Base-by-base conservation (phyloP, 192 early-diverging fungal species). In the Rhizophlyctis rosea region DNA sequence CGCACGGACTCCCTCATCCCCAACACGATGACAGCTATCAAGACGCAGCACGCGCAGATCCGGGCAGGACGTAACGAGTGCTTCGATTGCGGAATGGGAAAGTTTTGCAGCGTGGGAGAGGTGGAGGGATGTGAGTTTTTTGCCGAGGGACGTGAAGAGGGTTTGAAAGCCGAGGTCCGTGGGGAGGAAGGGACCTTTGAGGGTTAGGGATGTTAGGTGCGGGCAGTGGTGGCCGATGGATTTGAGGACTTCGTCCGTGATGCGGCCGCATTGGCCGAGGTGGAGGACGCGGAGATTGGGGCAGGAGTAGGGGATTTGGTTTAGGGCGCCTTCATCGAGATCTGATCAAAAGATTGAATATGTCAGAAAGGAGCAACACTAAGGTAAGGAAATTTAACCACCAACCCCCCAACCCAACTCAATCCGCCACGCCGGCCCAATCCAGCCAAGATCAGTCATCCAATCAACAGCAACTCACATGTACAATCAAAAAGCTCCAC, bases 401-500 rank as follows among this genome's bases (percentile, higher is more conserved):
- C n/a, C n/a, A n/a, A n/a, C n/a, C n/a, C n/a, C n/a, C n/a, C n/a
- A n/a, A n/a, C n/a, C n/a, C n/a, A n/a, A n/a, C n/a, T n/a, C n/a
- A n/a, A n/a, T n/a, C n/a, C n/a, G n/a, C n/a, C n/a, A n/a, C n/a
- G n/a, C n/a, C n/a, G n/a, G n/a, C n/a, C n/a, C n/a, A n/a, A n/a
- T n/a, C n/a, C n/a, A n/a, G n/a, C n/a, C n/a, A n/a, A n/a, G n/a
- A n/a, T n/a, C n/a, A n/a, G n/a, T n/a, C 52, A 18, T 32, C 54
- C 5, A 60, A 65, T 25, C 9, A 14, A 57, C 31, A 16, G 21
- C 16, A 28, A 30, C 68, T 52, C 60, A 60, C 82, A 70, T 14
- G 91, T 89, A 62, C 90, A 92, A 51, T 95, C 93, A 72, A 88
- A 92, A 18, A 95, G 76, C 1, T 75, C 62, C 3, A 95, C 52